phyloP scores from a whole-genome alignment of 345 rosid species.

The Gossypium australe region DNA sequence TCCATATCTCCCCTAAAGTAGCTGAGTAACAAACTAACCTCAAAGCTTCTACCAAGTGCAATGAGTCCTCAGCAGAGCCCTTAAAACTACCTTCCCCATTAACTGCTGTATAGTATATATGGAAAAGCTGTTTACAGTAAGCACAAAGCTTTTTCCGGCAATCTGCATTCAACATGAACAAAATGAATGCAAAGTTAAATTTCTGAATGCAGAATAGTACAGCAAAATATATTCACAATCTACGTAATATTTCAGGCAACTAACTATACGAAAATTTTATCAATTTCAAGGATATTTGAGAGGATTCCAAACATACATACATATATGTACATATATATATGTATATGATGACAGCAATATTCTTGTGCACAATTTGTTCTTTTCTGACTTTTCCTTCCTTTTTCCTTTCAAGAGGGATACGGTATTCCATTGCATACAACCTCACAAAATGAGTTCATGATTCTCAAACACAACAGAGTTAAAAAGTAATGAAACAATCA shows the following conservation, averaged over 20 bases:
- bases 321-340: neutral
- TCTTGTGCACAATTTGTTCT: neutral
- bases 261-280: neutral
- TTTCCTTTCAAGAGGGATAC: neutral
- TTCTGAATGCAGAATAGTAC: neutral
- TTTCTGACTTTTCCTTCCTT: neutral
- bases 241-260: neutral
- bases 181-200: neutral
- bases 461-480: neutral
- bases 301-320: neutral
- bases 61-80: conserved; percentile 86
- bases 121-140: conserved; percentile 71
- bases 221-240: neutral
- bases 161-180: conserved; percentile 45
- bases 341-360: neutral
- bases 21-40: conserved; percentile 39
- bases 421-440: neutral
- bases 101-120: conserved; percentile 71
- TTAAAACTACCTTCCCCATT: conserved; percentile 76
- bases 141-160: conserved; percentile 86
- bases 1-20: conserved; percentile 9
- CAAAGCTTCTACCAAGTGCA: conserved; percentile 91
- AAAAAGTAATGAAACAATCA: neutral
- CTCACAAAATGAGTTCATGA: conserved; percentile 1
- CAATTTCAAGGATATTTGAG: neutral